Evolutionary conservation across 2,329 filamentous ascomycete genomes (phyloP).

Genomic region (Coniochaeta ligniaria): DNA sequence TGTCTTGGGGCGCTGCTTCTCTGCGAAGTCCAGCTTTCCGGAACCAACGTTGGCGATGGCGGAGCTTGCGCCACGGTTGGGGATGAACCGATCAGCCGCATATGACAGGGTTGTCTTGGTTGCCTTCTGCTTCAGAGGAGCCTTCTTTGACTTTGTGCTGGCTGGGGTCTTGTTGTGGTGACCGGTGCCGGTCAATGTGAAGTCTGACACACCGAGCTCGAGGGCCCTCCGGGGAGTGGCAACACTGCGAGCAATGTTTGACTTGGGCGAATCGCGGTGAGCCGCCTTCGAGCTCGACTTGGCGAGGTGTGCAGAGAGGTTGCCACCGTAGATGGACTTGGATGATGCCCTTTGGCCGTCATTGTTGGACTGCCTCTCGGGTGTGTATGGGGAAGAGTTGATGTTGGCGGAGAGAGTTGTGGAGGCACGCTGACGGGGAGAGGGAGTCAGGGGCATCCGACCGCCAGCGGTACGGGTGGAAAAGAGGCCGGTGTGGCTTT

Average conservation of each 20-base stretch:
- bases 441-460: slow-evolving; percentile 90
- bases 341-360: slow-evolving; percentile 42
- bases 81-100: slow-evolving; percentile 87
- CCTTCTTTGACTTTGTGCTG: slow-evolving; percentile 51
- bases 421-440: slow-evolving; percentile 60
- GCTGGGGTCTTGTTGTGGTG: slow-evolving; percentile 50
- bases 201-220: slow-evolving; percentile 89
- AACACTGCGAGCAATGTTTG: slow-evolving; percentile 75
- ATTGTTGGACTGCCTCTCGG: slow-evolving; percentile 50
- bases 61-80: slow-evolving; percentile 85
- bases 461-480: slow-evolving; percentile 88
- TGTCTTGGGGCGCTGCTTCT: slow-evolving; percentile 66
- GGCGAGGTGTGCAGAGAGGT: slow-evolving; percentile 71
- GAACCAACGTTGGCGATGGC: slow-evolving; percentile 76
- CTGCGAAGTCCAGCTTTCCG: slow-evolving; percentile 68
- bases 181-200: slow-evolving; percentile 80
- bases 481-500: slow-evolving; percentile 91
- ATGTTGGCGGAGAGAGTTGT: slow-evolving; percentile 42
- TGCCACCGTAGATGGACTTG: slow-evolving; percentile 75
- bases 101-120: slow-evolving; percentile 75
- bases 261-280: slow-evolving; percentile 87
- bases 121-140: slow-evolving; percentile 42
- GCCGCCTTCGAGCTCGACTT: slow-evolving; percentile 55
- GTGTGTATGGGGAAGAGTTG: slow-evolving; percentile 71
- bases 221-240: slow-evolving; percentile 75